phyloP scores from a whole-genome alignment of 495 filamentous ascomycete species.

The Polyplosphaeria fusca region DNA sequence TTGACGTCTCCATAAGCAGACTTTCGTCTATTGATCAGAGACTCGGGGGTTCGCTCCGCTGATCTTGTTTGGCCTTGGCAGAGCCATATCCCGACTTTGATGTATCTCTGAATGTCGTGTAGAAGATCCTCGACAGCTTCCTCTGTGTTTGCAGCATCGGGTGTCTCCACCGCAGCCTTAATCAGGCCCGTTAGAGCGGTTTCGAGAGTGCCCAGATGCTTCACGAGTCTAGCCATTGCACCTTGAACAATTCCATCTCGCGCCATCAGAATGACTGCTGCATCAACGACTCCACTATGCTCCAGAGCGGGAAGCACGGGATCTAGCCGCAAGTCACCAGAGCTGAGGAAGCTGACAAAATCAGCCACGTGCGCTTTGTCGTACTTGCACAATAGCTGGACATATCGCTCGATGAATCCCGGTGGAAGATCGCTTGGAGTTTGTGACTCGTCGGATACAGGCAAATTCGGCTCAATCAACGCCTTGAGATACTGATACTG shows the following conservation, averaged over 20 bases:
- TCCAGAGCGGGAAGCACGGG: slow-evolving; percentile 84
- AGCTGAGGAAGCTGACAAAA: slow-evolving; percentile 75
- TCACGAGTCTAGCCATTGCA: slow-evolving; percentile 79
- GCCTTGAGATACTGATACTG: slow-evolving; percentile 78
- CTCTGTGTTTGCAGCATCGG: slow-evolving; percentile 53
- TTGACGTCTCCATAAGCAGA: slow-evolving; percentile 39
- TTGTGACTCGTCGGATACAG: slow-evolving; percentile 43
- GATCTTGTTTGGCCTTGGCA: slow-evolving; percentile 85
- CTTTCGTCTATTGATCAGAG: slow-evolving; percentile 42
- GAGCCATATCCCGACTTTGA: slow-evolving; percentile 88
- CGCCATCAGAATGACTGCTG: slow-evolving; percentile 85
- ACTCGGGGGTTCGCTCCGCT: slow-evolving; percentile 25
- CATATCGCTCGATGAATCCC: slow-evolving; percentile 75
- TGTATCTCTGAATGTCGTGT: slow-evolving; percentile 78
- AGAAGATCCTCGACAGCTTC: slow-evolving; percentile 63
- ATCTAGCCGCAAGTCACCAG: slow-evolving; percentile 76
- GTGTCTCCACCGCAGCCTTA: slow-evolving; percentile 50
- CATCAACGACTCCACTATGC: slow-evolving; percentile 83
- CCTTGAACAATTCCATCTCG: slow-evolving; percentile 79
- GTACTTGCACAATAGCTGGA: slow-evolving; percentile 84
- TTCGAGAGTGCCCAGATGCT: slow-evolving; percentile 74
- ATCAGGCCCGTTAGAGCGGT: slow-evolving; percentile 73
- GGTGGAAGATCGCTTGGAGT: slow-evolving; percentile 37
- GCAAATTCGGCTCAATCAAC: slow-evolving; percentile 66
- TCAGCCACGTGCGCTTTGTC: slow-evolving; percentile 78